phyloP scores from a whole-genome alignment of 345 rosid genomes.

The Acer yangbiense region DNA sequence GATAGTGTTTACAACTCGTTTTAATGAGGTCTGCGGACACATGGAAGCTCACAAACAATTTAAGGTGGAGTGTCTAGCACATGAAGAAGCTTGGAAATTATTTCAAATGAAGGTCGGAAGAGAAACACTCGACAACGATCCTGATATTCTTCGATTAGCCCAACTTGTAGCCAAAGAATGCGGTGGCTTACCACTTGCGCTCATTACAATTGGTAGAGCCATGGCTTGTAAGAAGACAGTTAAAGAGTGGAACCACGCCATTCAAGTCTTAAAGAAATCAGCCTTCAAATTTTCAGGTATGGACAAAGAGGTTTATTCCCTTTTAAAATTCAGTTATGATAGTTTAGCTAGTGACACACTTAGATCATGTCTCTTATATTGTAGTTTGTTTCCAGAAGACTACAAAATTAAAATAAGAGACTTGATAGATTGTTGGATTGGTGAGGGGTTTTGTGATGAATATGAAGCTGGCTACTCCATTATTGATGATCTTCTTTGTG shows the following conservation, averaged over 20 bases:
- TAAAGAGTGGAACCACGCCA: background rate
- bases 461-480: conserved; percentile 12
- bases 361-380: background rate
- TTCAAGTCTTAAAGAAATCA: background rate
- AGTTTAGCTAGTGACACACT: background rate
- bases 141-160: background rate
- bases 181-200: background rate
- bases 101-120: background rate
- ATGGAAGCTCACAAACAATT: conserved; percentile 5
- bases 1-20: conserved; percentile 18
- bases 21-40: background rate
- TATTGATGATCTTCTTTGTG: conserved; percentile 25
- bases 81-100: background rate
- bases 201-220: background rate
- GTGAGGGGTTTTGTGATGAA: conserved; percentile 29
- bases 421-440: conserved; percentile 29
- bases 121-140: background rate
- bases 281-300: conserved; percentile 17
- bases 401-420: conserved; percentile 1
- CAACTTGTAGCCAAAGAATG: background rate
- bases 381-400: conserved; percentile 30
- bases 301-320: background rate
- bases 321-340: background rate
- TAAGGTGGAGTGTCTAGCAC: background rate
- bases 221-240: background rate